phyloP scores from a whole-genome alignment of 1,139 yeast genomes.

The Yamadazyma sp. region DNA sequence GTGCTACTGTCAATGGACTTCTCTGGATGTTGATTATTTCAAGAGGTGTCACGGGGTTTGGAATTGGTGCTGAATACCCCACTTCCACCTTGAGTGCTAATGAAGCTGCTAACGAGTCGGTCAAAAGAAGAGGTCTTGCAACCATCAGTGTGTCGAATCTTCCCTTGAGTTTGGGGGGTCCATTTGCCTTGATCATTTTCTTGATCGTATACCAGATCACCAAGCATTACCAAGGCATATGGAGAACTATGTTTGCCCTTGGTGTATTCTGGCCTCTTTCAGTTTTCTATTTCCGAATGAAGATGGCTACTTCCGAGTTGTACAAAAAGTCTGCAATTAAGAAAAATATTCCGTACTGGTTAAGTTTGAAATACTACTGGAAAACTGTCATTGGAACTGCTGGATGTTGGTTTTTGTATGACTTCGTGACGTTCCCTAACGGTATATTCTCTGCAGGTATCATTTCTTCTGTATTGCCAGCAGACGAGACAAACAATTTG shows the following conservation, averaged over 20 bases:
- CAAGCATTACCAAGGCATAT: slow-evolving; percentile 51
- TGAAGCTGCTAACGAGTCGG: slow-evolving; percentile 69
- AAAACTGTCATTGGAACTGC: slow-evolving; percentile 44
- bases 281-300: slow-evolving; percentile 69
- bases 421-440: slow-evolving; percentile 53
- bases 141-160: slow-evolving; percentile 69
- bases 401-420: slow-evolving; percentile 52
- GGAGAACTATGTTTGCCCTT: slow-evolving; percentile 76
- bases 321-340: slow-evolving; percentile 48
- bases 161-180: slow-evolving; percentile 75
- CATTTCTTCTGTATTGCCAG: slow-evolving; percentile 35
- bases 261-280: slow-evolving; percentile 75
- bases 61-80: slow-evolving; percentile 78
- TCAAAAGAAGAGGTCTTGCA: slow-evolving; percentile 61
- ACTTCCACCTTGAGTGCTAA: slow-evolving; percentile 68
- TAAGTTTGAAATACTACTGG: slow-evolving; percentile 49
- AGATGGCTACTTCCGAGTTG: slow-evolving; percentile 64
- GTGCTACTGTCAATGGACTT: slow-evolving; percentile 38
- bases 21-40: slow-evolving; percentile 74
- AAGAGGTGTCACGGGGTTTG: slow-evolving; percentile 71
- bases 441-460: slow-evolving; percentile 51
- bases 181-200: slow-evolving; percentile 68
- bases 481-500: slow-evolving; percentile 24
- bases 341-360: slow-evolving; percentile 39
- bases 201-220: slow-evolving; percentile 65